Evolutionary conservation across 257 asterid species (phyloP).

Genomic region (Forsythia viridissima): DNA sequence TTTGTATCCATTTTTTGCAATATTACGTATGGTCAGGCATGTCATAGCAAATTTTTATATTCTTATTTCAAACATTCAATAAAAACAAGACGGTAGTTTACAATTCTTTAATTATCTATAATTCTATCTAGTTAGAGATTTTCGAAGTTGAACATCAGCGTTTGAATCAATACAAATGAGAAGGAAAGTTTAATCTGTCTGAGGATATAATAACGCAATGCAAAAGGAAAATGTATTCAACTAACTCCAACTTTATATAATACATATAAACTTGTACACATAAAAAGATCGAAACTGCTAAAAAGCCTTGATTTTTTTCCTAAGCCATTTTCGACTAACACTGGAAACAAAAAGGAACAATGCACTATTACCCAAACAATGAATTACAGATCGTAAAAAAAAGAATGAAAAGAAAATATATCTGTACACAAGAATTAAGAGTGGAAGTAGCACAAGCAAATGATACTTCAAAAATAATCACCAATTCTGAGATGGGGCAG

Average conservation of each 20-base stretch:
- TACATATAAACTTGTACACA: not conserved
- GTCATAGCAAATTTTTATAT: too few species aligned
- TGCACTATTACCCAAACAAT: constrained; percentile 37
- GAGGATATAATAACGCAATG: not conserved
- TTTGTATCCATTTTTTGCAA: too few species aligned
- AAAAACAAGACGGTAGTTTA: too few species aligned
- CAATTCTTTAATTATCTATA: too few species aligned
- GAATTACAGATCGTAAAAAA: constrained; percentile 58
- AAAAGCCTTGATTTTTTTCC: not conserved
- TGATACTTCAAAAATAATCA: constrained; percentile 23
- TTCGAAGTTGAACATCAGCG: too few species aligned
- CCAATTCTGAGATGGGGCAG: constrained; percentile 21
- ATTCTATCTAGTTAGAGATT: too few species aligned
- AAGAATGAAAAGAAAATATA: constrained; percentile 17
- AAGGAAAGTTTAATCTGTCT: not conserved
- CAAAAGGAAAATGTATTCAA: not conserved
- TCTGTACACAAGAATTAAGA: constrained; percentile 81
- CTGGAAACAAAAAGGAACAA: constrained; percentile 5
- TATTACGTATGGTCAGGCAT: too few species aligned
- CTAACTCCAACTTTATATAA: not conserved
- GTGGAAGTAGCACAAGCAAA: constrained; percentile 31
- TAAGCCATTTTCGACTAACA: constrained; percentile 33
- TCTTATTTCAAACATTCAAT: too few species aligned
- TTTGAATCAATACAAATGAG: too few species aligned
- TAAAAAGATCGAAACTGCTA: not conserved